Conservation (phyloP, 805 yeast species). For the Schizosaccharomyces lindneri region DNA sequence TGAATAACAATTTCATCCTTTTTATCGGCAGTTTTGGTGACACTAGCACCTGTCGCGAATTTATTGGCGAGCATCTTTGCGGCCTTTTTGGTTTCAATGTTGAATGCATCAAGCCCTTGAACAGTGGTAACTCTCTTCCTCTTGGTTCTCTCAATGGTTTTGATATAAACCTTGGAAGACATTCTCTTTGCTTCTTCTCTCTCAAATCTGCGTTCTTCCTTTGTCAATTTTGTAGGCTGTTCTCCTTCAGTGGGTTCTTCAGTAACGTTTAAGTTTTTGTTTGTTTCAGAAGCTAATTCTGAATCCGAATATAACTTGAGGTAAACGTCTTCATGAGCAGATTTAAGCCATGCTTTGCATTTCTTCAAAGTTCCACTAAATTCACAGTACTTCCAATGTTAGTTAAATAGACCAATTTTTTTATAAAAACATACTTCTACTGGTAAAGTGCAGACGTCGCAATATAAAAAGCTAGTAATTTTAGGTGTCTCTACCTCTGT, state of each 20-base stretch:
- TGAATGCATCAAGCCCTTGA: slow-evolving; percentile 69
- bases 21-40: slow-evolving; percentile 70
- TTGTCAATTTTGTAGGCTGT: slow-evolving; percentile 48
- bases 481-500: not conserved
- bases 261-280: slow-evolving; percentile 18
- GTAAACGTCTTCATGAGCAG: slow-evolving; percentile 31
- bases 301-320: slow-evolving; percentile 32
- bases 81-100: slow-evolving; percentile 67
- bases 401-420: not conserved
- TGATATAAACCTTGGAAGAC: slow-evolving; percentile 58
- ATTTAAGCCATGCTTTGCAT: slow-evolving; percentile 63
- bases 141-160: slow-evolving; percentile 73
- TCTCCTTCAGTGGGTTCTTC: slow-evolving; percentile 58
- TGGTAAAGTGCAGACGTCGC: slow-evolving; percentile 3
- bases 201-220: slow-evolving; percentile 47
- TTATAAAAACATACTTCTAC: not conserved
- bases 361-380: slow-evolving; percentile 59
- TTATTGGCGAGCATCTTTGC: slow-evolving; percentile 81
- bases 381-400: slow-evolving; percentile 39
- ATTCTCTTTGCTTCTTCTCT: slow-evolving; percentile 57
- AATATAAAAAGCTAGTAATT: not conserved
- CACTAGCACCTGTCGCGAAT: slow-evolving; percentile 90
- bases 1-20: slow-evolving; percentile 79
- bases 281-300: not conserved
- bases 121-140: slow-evolving; percentile 70